Percentiles rank a stretch among this genome's conserved stretches.
Evolutionary conservation across 371 early-diverging fungal genomes (phyloP).

Genomic region (Mortierella sp.): DNA sequence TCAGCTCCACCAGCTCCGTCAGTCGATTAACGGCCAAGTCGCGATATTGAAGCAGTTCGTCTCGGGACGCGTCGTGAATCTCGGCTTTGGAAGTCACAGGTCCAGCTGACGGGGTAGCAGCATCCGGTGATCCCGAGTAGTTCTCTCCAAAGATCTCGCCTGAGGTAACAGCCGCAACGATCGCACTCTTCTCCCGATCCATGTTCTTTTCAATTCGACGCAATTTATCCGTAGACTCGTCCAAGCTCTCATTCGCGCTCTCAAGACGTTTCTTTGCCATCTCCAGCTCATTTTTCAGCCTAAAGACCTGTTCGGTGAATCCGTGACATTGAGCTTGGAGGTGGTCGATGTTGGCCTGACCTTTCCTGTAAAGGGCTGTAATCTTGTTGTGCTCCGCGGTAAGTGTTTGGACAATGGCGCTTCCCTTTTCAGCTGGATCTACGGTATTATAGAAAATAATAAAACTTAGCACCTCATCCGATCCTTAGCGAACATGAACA

Average conservation of each 20-base stretch:
- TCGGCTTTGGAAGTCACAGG: constrained; percentile 30
- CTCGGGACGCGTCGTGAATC: constrained; percentile 40
- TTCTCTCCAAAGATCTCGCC: constrained; percentile 55
- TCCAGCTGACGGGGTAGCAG: constrained; percentile 24
- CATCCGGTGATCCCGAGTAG: constrained; percentile 32
- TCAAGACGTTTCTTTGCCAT: constrained; percentile 39
- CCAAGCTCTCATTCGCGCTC: constrained; percentile 36
- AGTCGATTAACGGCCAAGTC: constrained; percentile 67
- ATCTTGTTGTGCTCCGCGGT: constrained; percentile 39
- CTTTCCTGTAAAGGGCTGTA: constrained; percentile 33
- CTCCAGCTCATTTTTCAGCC: constrained; percentile 42
- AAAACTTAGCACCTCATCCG: neutral
- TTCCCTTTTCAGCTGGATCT: constrained; percentile 43
- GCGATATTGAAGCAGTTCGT: constrained; percentile 58
- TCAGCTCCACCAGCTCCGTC: constrained; percentile 69
- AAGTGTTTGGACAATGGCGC: constrained; percentile 23
- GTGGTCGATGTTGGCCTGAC: constrained; percentile 37
- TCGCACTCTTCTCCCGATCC: constrained; percentile 42
- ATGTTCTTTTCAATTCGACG: constrained; percentile 35
- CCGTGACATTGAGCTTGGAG: constrained; percentile 43
- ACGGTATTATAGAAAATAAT: neutral
- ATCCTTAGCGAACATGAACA: neutral
- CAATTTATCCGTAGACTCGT: constrained; percentile 42
- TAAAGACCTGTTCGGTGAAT: constrained; percentile 43
- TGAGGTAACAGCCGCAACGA: constrained; percentile 51